phyloP scores from a whole-genome alignment of 805 yeast genomes.

The Brettanomyces nanus region DNA sequence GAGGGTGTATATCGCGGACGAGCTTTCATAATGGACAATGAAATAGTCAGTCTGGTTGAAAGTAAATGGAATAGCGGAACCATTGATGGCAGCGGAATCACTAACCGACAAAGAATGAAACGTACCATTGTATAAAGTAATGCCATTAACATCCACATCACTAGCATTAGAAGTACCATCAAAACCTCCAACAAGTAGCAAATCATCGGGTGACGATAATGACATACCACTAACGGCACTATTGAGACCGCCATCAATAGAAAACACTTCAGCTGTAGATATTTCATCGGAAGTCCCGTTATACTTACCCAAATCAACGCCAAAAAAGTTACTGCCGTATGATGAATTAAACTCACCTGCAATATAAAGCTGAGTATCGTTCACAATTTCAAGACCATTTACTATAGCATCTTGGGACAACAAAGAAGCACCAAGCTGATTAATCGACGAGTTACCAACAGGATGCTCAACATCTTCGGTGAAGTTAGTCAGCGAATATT shows the following conservation, averaged over 20 bases:
- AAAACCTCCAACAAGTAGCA: conserved; percentile 37
- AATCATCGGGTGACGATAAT: conserved; percentile 22
- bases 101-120: conserved; percentile 32
- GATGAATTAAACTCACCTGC: conserved; percentile 41
- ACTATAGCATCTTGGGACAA: conserved; percentile 35
- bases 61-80: conserved; percentile 18
- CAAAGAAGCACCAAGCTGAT: conserved; percentile 27
- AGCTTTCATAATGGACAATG: conserved; percentile 27
- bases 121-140: conserved; percentile 30
- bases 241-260: conserved; percentile 31
- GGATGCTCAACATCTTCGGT: conserved; percentile 25
- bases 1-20: conserved; percentile 25
- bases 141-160: conserved; percentile 14
- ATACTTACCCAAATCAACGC: conserved; percentile 20
- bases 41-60: conserved; percentile 33
- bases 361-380: conserved; percentile 31
- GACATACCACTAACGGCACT: conserved; percentile 27
- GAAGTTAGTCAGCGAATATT: conserved; percentile 68
- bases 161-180: conserved; percentile 22
- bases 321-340: conserved; percentile 31
- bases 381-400: conserved; percentile 20
- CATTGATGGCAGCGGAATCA: conserved; percentile 13
- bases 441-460: conserved; percentile 43
- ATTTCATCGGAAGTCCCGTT: conserved; percentile 11
- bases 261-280: conserved; percentile 3